phyloP scores from a whole-genome alignment of 2,329 filamentous ascomycete genomes.

The Sporothrix luriei region DNA sequence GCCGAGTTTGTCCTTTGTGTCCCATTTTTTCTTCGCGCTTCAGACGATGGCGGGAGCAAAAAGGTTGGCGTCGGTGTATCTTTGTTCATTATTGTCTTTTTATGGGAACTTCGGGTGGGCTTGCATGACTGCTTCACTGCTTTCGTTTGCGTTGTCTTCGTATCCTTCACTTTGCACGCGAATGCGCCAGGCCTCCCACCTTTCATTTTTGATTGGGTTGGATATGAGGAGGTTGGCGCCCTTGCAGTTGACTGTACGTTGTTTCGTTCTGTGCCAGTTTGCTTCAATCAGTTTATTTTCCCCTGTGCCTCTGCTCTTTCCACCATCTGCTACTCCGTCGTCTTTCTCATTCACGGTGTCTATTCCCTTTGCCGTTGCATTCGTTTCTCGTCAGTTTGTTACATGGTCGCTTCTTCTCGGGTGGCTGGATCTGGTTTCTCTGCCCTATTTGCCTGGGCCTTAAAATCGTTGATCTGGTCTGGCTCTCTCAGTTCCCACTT shows the following conservation, averaged over 20 bases:
- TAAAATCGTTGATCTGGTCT: not conserved
- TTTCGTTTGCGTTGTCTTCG: not conserved
- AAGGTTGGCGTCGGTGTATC: conserved; percentile 29
- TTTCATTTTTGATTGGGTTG: conserved; percentile 8
- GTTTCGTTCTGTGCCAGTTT: not conserved
- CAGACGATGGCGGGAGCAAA: conserved; percentile 27
- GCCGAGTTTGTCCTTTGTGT: conserved; percentile 1
- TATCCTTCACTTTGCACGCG: not conserved
- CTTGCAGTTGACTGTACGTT: not conserved
- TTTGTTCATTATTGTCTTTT: not conserved
- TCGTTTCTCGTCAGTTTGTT: conserved; percentile 1
- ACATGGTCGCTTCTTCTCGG: not conserved
- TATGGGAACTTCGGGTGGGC: conserved; percentile 21
- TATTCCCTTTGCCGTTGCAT: conserved; percentile 13
- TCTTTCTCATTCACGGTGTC: not conserved
- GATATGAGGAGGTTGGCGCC: not conserved
- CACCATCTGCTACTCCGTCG: not conserved
- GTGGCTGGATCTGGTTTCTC: not conserved
- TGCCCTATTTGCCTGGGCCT: not conserved
- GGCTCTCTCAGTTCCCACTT: not conserved
- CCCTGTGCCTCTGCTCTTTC: not conserved
- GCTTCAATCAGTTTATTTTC: not conserved
- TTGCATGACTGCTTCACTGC: conserved; percentile 24
- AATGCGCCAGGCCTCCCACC: not conserved
- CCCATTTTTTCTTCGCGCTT: conserved; percentile 20